A percentile compares a stretch with the other conserved stretches of the same genome.
Evolutionary conservation across 2,329 filamentous ascomycete genomes (phyloP).

Genomic region (Lecanicillium sp.): DNA sequence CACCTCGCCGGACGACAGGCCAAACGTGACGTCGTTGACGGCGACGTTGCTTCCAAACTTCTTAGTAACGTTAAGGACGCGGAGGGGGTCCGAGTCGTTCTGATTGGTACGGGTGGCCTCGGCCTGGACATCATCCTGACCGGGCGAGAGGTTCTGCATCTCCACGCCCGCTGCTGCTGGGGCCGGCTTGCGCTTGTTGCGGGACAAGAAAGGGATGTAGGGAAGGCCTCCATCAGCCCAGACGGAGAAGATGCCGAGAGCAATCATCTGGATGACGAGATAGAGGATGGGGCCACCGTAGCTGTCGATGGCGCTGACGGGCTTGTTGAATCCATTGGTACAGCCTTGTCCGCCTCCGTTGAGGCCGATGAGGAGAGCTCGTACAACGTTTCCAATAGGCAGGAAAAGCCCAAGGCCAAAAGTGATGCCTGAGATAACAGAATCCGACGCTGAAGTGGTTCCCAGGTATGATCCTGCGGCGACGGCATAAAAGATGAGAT

Average conservation of each 20-base stretch:
- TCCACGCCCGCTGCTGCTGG: conserved; percentile 25
- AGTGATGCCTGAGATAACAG: conserved; percentile 15
- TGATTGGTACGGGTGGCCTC: conserved; percentile 57
- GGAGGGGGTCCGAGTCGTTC: conserved; percentile 53
- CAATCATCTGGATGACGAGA: conserved; percentile 61
- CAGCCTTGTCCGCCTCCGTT: conserved; percentile 77
- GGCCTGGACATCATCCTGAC: conserved; percentile 31
- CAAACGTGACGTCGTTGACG: conserved; percentile 75
- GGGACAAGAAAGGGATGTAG: conserved; percentile 29
- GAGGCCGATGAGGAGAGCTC: conserved; percentile 65
- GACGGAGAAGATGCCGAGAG: conserved; percentile 63
- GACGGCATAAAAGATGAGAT: conserved; percentile 62
- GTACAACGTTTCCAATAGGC: conserved; percentile 45
- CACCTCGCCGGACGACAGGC: conserved; percentile 66
- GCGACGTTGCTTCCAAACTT: conserved; percentile 64
- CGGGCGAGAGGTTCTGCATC: conserved; percentile 14
- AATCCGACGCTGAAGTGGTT: conserved; percentile 14
- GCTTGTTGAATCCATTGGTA: conserved; percentile 55
- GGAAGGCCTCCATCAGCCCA: conserved; percentile 64
- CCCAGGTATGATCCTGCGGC: conserved; percentile 36
- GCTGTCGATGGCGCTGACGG: conserved; percentile 55
- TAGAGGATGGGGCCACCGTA: conserved; percentile 81
- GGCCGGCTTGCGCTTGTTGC: conserved; percentile 40
- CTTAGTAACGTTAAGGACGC: conserved; percentile 69
- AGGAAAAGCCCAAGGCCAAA: conserved; percentile 18